Percentiles rank a stretch among this genome's conserved stretches.
Conservation (phyloP, 2,329 filamentous ascomycete species). For the Pseudogymnoascus verrucosus region DNA sequence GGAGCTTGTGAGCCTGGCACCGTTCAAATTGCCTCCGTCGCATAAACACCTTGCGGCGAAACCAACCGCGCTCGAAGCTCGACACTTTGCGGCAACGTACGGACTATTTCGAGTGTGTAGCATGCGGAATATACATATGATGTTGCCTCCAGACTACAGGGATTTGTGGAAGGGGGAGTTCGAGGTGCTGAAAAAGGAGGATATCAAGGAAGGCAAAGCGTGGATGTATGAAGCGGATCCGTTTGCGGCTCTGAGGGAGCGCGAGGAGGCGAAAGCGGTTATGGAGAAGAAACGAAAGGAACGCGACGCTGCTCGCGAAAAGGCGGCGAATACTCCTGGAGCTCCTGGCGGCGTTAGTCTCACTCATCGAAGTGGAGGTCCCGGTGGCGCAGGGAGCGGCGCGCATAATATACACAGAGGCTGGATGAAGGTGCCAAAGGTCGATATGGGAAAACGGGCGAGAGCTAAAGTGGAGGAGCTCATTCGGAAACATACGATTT, state of each 20-base stretch:
- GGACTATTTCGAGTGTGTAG: slow-evolving; percentile 85
- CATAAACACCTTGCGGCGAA: slow-evolving; percentile 70
- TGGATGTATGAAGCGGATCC: slow-evolving; percentile 97
- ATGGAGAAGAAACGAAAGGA: slow-evolving; percentile 75
- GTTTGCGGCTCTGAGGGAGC: slow-evolving; percentile 71
- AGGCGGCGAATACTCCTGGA: slow-evolving; percentile 55
- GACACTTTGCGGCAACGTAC: slow-evolving; percentile 89
- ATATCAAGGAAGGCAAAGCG: slow-evolving; percentile 66
- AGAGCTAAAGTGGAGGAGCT: slow-evolving; percentile 72
- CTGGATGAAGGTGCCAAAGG: slow-evolving; percentile 79
- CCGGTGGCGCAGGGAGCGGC: slow-evolving; percentile 27
- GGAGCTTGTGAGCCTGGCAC: slow-evolving; percentile 64
- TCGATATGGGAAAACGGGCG: slow-evolving; percentile 83
- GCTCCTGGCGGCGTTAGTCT: slow-evolving; percentile 41
- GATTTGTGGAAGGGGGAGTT: slow-evolving; percentile 88
- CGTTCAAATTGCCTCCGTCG: slow-evolving; percentile 70
- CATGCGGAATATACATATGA: slow-evolving; percentile 93
- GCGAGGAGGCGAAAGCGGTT: slow-evolving; percentile 67
- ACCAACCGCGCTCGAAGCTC: slow-evolving; percentile 78
- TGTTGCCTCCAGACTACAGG: slow-evolving; percentile 83
- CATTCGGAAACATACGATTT: slow-evolving; percentile 68
- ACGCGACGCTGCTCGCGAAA: slow-evolving; percentile 57
- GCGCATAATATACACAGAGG: slow-evolving; percentile 47
- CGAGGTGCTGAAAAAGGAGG: slow-evolving; percentile 69
- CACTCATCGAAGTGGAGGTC: slow-evolving; percentile 41